Evolutionary conservation across 345 rosid species (phyloP).

Genomic region (Melaleuca alternifolia): DNA sequence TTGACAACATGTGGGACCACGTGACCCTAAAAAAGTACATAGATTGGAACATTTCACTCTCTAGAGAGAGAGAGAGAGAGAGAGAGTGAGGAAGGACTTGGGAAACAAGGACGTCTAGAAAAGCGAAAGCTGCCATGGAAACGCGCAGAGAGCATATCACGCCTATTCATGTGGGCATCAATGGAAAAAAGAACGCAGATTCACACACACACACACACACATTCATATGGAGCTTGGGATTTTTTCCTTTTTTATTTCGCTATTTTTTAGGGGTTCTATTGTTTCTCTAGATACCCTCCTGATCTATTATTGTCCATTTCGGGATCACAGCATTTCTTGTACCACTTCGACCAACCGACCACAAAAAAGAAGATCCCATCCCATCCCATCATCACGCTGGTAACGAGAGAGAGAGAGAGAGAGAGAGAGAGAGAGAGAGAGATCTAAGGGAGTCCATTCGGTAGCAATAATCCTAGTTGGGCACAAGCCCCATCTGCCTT

Average conservation of each 20-base stretch:
- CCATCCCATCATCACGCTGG: neutral
- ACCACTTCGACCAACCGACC: slow-evolving; percentile 14
- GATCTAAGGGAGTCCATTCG: slow-evolving; percentile 1
- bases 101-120: slow-evolving; percentile 23
- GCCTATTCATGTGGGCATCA: slow-evolving; percentile 13
- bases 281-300: neutral
- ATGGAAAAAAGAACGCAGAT: neutral
- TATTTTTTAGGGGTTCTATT: neutral
- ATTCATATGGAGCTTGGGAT: neutral
- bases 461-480: slow-evolving; percentile 31
- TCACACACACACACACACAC: neutral
- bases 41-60: slow-evolving; percentile 19
- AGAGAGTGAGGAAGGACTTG: neutral
- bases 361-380: slow-evolving; percentile 2
- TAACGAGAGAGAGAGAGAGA: neutral
- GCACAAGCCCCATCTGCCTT: neutral
- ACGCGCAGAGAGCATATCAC: slow-evolving; percentile 28
- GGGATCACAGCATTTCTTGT: slow-evolving; percentile 6
- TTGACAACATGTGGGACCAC: slow-evolving; percentile 34
- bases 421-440: neutral
- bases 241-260: neutral
- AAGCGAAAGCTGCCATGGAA: slow-evolving; percentile 49
- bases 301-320: neutral
- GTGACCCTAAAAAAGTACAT: slow-evolving; percentile 8
- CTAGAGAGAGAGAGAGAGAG: neutral